Conservation (phyloP, 129 eudicot species). For the Mikania micrantha region DNA sequence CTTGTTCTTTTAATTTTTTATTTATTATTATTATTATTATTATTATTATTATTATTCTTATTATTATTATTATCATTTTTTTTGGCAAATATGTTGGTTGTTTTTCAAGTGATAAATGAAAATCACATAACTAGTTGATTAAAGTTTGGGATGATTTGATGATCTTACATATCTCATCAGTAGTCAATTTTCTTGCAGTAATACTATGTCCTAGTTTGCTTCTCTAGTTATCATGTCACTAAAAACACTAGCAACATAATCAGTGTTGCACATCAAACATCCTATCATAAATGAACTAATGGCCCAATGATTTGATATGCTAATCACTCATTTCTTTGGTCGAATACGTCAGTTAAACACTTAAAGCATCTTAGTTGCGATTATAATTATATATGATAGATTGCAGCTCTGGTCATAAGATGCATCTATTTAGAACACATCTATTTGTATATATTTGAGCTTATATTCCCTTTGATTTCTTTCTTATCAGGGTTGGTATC, state of each 20-base stretch:
- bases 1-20: neutral
- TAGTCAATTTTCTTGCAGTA: neutral
- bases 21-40: too few species aligned
- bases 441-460: neutral
- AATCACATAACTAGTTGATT: neutral
- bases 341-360: neutral
- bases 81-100: conserved; percentile 2
- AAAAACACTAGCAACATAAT: neutral
- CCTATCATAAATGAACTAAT: neutral
- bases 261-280: neutral
- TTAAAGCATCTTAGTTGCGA: neutral
- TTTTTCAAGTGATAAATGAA: neutral
- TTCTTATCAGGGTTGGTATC: conserved; percentile 27
- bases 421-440: neutral
- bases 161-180: neutral
- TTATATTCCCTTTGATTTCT: conserved; percentile 11
- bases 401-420: neutral
- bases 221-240: neutral
- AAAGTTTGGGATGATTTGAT: neutral
- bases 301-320: neutral
- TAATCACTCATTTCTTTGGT: neutral
- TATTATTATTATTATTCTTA: too few species aligned
- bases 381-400: neutral
- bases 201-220: neutral
- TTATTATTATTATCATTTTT: too few species aligned